Evolutionary conservation across 2,329 filamentous ascomycete species (phyloP), one percentile per base, ranked within the genome.

Genomic region (Colletotrichum filicis): DNA sequence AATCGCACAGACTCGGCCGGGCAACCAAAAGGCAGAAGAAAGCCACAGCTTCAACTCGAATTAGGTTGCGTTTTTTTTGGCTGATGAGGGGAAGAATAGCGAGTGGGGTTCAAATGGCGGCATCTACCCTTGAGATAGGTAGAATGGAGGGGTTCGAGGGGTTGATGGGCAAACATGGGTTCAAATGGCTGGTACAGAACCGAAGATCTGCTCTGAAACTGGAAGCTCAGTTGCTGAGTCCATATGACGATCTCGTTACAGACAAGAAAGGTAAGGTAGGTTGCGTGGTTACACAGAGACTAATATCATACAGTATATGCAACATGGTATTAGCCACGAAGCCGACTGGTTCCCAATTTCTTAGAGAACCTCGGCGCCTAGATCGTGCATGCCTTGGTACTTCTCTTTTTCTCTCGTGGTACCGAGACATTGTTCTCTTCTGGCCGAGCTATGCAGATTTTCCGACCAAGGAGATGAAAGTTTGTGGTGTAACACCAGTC

Each of bases 31-130:
- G 37, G 6, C 37, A 42, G 32, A 35, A 32, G 26, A 30, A 57
- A 70, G 70, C 59, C 70, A 73, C 60, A 68, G 66, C 70, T 73
- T 65, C 35, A 30, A 24, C 35, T 60, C 70, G 56, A 70, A 59
- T 72, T 60, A 56, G 53, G 59, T 64, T 72, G 66, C 37, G 64
- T 58, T 58, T 49, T 49, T 42, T 46, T 49, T 16, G 6, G 16
- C 26, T 61, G 28, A 64, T 56, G 26, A 42, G 66, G 58, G 59
- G 70, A 55, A 60, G 30, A 42, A 42, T 3, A 16, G 26, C 12
- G 49, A 59, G 70, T 70, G 70, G 70, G 22, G 69, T 53, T 37
- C 14, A 24, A 46, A 63, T 68, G 53, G 53, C 69, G 59, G 60
- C 24, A 60, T 59, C 19, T 42, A 16, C 37, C 14, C 7, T 42